Conservation (phyloP, 2,329 filamentous ascomycete species). For the Raffaelea deltoideospora region DNA sequence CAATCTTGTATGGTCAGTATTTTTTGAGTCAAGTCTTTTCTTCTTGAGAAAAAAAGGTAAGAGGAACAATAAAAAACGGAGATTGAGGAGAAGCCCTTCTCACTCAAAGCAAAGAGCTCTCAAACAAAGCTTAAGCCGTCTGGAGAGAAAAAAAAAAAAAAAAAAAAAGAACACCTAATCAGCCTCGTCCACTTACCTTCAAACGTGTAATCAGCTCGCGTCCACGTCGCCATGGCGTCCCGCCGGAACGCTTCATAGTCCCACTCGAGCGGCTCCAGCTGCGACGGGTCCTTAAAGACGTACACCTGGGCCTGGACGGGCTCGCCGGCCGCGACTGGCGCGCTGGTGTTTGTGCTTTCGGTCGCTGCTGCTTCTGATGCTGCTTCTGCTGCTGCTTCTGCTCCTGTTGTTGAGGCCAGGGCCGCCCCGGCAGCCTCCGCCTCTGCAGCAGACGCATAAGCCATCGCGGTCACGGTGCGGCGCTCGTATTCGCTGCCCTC, state of each 20-base stretch:
- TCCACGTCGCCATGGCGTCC: constrained; percentile 50
- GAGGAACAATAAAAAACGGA: too few species aligned
- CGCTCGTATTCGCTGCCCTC: constrained; percentile 64
- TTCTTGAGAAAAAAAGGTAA: too few species aligned
- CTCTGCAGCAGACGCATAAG: constrained; percentile 18
- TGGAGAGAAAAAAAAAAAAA: too few species aligned
- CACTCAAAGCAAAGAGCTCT: not conserved
- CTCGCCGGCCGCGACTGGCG: constrained; percentile 15
- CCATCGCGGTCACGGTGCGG: constrained; percentile 36
- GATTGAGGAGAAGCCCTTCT: too few species aligned
- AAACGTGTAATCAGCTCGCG: constrained; percentile 32
- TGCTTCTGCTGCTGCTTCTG: too few species aligned
- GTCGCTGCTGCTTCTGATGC: too few species aligned
- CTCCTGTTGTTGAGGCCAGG: too few species aligned
- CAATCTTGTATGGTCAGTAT: not conserved
- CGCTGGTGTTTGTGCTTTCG: too few species aligned
- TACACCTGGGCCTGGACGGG: constrained; percentile 46
- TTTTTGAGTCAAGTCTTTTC: too few species aligned
- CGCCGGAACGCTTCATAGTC: constrained; percentile 70
- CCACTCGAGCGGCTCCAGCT: constrained; percentile 66
- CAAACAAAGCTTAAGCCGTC: too few species aligned
- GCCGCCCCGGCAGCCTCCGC: not conserved
- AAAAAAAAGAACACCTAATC: too few species aligned
- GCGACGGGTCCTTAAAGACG: constrained; percentile 36
- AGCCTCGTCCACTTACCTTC: constrained; percentile 19